phyloP scores from a whole-genome alignment of 805 yeast genomes.

The Wickerhamiella slavikovae region DNA sequence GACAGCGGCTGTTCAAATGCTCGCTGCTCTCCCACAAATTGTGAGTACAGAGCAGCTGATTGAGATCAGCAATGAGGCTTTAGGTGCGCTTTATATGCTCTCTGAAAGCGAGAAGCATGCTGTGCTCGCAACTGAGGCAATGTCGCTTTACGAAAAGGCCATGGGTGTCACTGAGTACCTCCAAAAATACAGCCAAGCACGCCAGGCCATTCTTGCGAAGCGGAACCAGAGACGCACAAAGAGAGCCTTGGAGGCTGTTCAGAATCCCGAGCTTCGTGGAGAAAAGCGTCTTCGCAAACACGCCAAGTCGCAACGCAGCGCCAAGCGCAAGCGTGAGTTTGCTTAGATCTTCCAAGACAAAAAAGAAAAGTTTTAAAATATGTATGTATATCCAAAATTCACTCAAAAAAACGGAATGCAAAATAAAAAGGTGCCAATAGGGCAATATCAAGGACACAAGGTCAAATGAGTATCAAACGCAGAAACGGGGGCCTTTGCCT shows the following conservation, averaged over 20 bases:
- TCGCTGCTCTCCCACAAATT: slow-evolving; percentile 42
- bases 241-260: slow-evolving; percentile 53
- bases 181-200: slow-evolving; percentile 38
- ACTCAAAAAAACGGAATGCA: too few species aligned
- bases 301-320: too few species aligned
- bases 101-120: slow-evolving; percentile 22
- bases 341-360: too few species aligned
- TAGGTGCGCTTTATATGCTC: slow-evolving; percentile 33
- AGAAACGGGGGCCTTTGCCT: too few species aligned
- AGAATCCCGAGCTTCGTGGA: slow-evolving; percentile 69
- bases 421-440: too few species aligned
- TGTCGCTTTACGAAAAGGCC: slow-evolving; percentile 42
- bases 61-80: slow-evolving; percentile 26
- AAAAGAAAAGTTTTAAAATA: too few species aligned
- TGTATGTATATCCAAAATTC: too few species aligned
- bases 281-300: slow-evolving; percentile 53
- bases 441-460: too few species aligned
- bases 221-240: slow-evolving; percentile 60
- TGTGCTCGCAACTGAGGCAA: slow-evolving; percentile 45
- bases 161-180: slow-evolving; percentile 57
- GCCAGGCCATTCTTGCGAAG: slow-evolving; percentile 33
- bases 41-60: slow-evolving; percentile 23
- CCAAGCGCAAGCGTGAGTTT: too few species aligned
- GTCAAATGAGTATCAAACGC: too few species aligned
- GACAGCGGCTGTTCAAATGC: slow-evolving; percentile 44